Percentiles rank a stretch among this genome's conserved stretches.
These are phyloP conservation scores for Perilla frutescens DNA, from an alignment of 257 asterid species.

Conservation along the genomic window DNA sequence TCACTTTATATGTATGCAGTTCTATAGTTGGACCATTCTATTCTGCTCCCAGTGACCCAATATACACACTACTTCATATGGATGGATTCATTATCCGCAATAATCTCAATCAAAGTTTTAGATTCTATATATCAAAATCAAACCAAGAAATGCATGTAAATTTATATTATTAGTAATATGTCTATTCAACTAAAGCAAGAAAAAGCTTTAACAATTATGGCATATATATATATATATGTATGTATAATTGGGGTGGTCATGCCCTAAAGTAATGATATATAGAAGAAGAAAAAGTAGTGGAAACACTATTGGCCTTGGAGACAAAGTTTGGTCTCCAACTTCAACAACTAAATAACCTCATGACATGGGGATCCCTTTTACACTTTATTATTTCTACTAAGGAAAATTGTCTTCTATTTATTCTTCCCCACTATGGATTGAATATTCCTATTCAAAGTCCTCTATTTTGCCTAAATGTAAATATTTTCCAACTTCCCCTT, in stretches of 20 bases:
- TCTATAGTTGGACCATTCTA: no score
- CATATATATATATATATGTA: background rate
- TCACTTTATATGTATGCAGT: no score
- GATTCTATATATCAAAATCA: no score
- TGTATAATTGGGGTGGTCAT: no score
- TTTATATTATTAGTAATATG: no score
- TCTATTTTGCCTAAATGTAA: background rate
- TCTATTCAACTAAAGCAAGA: background rate
- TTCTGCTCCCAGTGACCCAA: no score
- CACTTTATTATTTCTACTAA: constrained; percentile 17
- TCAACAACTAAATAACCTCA: constrained; percentile 36
- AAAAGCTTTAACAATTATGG: background rate
- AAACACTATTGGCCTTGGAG: constrained; percentile 30
- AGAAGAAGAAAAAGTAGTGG: constrained; percentile 28
- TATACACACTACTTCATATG: no score
- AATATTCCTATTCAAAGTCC: constrained; percentile 24
- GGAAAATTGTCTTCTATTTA: constrained; percentile 5
- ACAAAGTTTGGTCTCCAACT: constrained; percentile 43
- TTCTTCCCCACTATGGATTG: constrained; percentile 12
- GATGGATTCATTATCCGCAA: no score
- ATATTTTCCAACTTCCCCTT: background rate
- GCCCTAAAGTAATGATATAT: no score
- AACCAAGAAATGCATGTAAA: background rate
- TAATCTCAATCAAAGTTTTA: no score
- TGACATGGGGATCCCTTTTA: constrained; percentile 29